Conservation (phyloP, 169 alveolate species). For the Theileria orientalis region DNA sequence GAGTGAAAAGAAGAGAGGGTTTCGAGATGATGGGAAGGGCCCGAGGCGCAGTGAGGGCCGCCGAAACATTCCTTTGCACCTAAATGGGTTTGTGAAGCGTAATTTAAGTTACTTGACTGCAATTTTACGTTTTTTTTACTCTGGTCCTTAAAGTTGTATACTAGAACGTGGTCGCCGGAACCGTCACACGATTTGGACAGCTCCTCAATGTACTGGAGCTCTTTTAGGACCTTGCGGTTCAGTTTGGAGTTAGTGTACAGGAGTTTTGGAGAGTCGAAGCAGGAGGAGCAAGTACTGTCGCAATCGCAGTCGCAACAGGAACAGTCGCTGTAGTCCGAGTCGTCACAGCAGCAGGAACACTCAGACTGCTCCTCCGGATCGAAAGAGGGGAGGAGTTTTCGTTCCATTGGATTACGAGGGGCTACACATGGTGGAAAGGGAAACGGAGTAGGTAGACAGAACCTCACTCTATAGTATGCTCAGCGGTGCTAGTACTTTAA, state of each 20-base stretch:
- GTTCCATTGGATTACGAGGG: too few relatives aligned
- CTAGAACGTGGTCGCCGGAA: not conserved
- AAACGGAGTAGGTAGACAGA: not conserved
- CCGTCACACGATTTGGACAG: too few relatives aligned
- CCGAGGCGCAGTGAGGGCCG: not conserved
- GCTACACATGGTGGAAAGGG: not conserved
- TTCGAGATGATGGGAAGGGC: not conserved
- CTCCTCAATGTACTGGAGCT: not conserved
- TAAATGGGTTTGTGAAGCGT: too few relatives aligned
- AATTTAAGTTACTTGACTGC: not conserved
- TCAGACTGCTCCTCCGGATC: not conserved
- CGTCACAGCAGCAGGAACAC: slow-evolving; percentile 11
- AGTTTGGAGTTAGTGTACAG: not conserved
- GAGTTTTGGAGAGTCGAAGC: not conserved
- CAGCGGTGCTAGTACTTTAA: not conserved
- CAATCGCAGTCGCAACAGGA: slow-evolving; percentile 25
- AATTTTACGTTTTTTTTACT: not conserved
- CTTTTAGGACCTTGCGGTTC: not conserved
- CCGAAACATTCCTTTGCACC: too few relatives aligned
- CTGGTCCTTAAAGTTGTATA: not conserved
- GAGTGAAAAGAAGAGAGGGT: not conserved
- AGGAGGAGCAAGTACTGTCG: slow-evolving; percentile 11
- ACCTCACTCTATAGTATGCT: not conserved
- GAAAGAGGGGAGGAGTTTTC: too few relatives aligned
- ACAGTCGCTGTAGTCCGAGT: slow-evolving; percentile 42